Percentiles rank a stretch among this genome's conserved stretches.
These are phyloP conservation scores for Anthostomella pinea DNA, from an alignment of 2,329 filamentous ascomycete species.

Conservation along the genomic window DNA sequence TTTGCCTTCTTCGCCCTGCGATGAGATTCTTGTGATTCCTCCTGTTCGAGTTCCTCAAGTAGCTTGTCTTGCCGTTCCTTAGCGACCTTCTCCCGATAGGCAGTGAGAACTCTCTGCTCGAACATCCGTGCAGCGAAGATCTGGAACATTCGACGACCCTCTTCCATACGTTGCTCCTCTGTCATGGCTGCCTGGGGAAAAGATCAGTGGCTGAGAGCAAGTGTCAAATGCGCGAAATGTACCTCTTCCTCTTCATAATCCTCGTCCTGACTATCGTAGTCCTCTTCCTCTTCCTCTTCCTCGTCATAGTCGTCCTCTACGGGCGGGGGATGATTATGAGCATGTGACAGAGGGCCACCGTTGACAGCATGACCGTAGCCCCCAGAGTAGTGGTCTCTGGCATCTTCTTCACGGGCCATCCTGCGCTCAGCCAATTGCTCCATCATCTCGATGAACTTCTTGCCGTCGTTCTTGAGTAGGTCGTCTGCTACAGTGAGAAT, in stretches of 20 bases:
- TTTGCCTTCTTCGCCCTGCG: slow-evolving; percentile 90
- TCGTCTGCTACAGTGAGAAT: slow-evolving; percentile 99
- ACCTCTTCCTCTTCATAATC: slow-evolving; percentile 80
- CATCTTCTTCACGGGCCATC: slow-evolving; percentile 95
- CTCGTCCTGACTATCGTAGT: slow-evolving; percentile 60
- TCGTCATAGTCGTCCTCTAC: slow-evolving; percentile 75
- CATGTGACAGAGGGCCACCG: slow-evolving; percentile 51
- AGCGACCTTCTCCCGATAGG: slow-evolving; percentile 97
- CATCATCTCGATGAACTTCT: slow-evolving; percentile 99
- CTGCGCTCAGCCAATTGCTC: slow-evolving; percentile 95
- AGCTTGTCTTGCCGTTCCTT: slow-evolving; percentile 88
- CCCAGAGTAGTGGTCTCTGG: slow-evolving; percentile 62
- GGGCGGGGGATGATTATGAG: slow-evolving; percentile 71
- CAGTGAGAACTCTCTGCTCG: slow-evolving; percentile 91
- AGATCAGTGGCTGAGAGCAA: too few relatives aligned
- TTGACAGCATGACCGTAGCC: slow-evolving; percentile 57
- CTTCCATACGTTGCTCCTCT: slow-evolving; percentile 98
- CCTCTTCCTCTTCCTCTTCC: slow-evolving; percentile 60
- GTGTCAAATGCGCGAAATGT: too few relatives aligned
- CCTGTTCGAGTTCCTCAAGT: slow-evolving; percentile 86
- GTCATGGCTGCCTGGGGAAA: slow-evolving; percentile 85
- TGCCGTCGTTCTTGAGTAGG: slow-evolving; percentile 96
- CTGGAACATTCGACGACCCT: slow-evolving; percentile 97
- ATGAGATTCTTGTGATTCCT: slow-evolving; percentile 70
- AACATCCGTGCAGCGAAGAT: slow-evolving; percentile 99